These are phyloP conservation scores for Annulohypoxylon bovei DNA, from an alignment of 495 filamentous ascomycete genomes.

Conservation along the genomic window DNA sequence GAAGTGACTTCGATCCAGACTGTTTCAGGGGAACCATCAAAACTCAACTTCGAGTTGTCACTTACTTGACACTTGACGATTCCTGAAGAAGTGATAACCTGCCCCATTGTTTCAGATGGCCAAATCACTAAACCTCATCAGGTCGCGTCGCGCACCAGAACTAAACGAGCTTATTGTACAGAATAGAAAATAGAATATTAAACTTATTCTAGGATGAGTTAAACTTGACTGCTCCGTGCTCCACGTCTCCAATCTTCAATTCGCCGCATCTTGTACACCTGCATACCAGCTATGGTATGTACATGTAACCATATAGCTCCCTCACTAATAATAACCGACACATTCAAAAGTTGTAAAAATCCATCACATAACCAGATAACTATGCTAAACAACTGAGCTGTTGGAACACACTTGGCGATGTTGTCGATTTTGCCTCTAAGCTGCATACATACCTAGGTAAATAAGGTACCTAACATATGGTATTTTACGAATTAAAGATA, in stretches of 20 bases:
- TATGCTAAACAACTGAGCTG: neutral
- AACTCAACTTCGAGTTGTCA: conserved; percentile 25
- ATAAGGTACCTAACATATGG: no score
- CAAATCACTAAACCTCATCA: conserved; percentile 33
- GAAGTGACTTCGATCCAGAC: conserved; percentile 39
- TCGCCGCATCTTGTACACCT: conserved; percentile 6
- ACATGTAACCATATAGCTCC: neutral
- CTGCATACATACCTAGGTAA: neutral
- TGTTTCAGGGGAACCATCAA: conserved; percentile 37
- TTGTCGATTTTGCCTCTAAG: neutral
- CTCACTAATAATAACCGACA: neutral
- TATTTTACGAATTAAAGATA: neutral
- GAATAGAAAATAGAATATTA: neutral
- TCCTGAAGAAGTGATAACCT: conserved; percentile 27
- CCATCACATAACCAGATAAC: no score
- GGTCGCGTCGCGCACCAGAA: neutral
- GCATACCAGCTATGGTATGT: neutral
- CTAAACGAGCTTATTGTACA: conserved; percentile 3
- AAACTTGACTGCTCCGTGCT: neutral
- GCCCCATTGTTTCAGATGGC: conserved; percentile 41
- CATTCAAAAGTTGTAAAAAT: neutral
- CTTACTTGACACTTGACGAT: conserved; percentile 26
- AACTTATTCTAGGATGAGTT: neutral
- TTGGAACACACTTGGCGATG: neutral
- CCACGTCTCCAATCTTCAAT: neutral